Conservation (phyloP, 2,329 filamentous ascomycete genomes). For the Xylaria sp. region DNA sequence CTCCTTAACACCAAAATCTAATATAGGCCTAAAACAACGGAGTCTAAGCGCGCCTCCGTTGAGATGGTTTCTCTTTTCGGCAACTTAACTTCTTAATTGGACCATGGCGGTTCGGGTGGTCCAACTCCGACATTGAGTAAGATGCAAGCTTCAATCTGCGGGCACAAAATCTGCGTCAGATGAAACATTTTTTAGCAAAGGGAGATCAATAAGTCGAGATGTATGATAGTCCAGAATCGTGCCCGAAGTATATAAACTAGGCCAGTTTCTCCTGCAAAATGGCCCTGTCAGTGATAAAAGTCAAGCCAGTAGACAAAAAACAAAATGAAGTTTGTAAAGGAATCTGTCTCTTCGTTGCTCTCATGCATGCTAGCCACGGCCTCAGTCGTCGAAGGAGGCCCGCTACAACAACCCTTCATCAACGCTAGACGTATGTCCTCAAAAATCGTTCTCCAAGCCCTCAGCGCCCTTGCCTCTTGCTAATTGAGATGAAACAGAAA, state of each 20-base stretch:
- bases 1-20: not conserved
- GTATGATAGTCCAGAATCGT: not conserved
- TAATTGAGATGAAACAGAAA: not conserved
- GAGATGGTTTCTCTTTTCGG: constrained; percentile 9
- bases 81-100: constrained; percentile 2
- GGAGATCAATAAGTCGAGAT: not conserved
- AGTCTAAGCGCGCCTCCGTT: not conserved
- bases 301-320: not conserved
- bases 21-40: not conserved
- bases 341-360: not conserved
- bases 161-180: not conserved
- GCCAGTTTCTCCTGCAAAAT: not conserved
- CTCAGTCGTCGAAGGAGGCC: not conserved
- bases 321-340: constrained; percentile 17
- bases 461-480: not conserved
- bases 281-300: not conserved
- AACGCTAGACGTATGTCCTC: constrained; percentile 7
- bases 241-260: constrained; percentile 8
- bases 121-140: not conserved
- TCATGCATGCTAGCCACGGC: not conserved
- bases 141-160: not conserved
- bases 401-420: not conserved
- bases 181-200: not conserved
- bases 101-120: not conserved
- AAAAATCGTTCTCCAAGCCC: not conserved